These are phyloP conservation scores for Albatrellus ellisii DNA, from an alignment of 768 basidiomycete genomes.

Conservation along the genomic window DNA sequence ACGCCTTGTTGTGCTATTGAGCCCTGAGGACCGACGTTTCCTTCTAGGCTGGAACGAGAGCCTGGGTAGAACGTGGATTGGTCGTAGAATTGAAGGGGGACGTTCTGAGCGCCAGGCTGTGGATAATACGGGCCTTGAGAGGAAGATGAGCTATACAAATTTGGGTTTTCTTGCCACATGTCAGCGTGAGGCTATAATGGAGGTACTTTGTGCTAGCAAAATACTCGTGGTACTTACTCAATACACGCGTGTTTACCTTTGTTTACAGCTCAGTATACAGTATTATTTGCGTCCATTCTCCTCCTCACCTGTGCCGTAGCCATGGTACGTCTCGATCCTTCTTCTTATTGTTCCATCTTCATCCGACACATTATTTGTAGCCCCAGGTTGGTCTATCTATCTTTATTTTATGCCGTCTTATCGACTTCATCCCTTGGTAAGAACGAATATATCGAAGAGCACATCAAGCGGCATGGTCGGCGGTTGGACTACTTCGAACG, in stretches of 20 bases:
- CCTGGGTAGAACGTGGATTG: conserved; percentile 51
- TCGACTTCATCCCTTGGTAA: conserved; percentile 22
- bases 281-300: too few relatives aligned
- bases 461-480: conserved; percentile 93
- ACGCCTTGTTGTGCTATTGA: conserved; percentile 33
- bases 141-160: conserved; percentile 44
- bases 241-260: too few relatives aligned
- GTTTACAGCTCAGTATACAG: too few relatives aligned
- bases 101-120: conserved; percentile 27
- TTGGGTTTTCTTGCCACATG: conserved; percentile 70
- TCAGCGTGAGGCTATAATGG: not conserved
- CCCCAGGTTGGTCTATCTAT: conserved; percentile 55
- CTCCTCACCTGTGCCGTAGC: too few relatives aligned
- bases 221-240: too few relatives aligned
- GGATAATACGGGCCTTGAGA: conserved; percentile 49
- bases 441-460: conserved; percentile 99
- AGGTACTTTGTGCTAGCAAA: too few relatives aligned
- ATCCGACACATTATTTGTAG: conserved; percentile 29
- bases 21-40: conserved; percentile 45
- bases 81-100: conserved; percentile 69
- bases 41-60: conserved; percentile 68
- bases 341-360: too few relatives aligned
- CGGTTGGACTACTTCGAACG: conserved; percentile 93
- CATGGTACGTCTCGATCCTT: too few relatives aligned
- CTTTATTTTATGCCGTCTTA: not conserved